Percentiles rank a stretch among this genome's conserved stretches.
These are phyloP conservation scores for Plectosphaerella sp. DNA, from an alignment of 2,329 filamentous ascomycete species.

Conservation along the genomic window DNA sequence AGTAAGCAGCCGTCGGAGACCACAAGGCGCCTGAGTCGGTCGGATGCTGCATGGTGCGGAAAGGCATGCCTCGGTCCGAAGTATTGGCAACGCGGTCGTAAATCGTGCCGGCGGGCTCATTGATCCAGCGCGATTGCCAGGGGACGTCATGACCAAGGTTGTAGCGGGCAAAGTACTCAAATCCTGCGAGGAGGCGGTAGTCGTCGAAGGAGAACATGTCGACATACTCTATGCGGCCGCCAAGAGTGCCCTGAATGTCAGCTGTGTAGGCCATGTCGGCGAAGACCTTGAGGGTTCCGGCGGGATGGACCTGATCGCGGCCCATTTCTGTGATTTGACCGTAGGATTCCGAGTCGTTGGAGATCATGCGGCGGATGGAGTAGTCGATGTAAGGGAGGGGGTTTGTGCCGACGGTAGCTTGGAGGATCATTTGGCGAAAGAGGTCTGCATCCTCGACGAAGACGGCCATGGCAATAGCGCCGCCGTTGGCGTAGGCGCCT, in stretches of 20 bases:
- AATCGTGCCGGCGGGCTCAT: not conserved
- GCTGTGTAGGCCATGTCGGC: constrained; percentile 29
- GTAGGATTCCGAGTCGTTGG: constrained; percentile 25
- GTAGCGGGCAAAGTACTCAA: constrained; percentile 8
- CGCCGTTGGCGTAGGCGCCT: constrained; percentile 27
- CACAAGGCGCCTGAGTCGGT: not conserved
- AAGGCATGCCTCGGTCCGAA: not conserved
- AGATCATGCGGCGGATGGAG: constrained; percentile 19
- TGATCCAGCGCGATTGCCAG: not conserved
- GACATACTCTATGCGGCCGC: not conserved
- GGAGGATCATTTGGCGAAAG: not conserved
- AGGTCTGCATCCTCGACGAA: not conserved
- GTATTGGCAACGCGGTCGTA: not conserved
- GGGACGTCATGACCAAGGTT: constrained; percentile 3
- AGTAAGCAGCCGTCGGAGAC: not conserved
- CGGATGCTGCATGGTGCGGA: not conserved
- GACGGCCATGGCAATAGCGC: not conserved
- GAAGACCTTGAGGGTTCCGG: constrained; percentile 26
- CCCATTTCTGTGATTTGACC: constrained; percentile 32
- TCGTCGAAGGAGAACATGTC: constrained; percentile 27
- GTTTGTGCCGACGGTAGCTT: not conserved
- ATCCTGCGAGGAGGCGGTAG: constrained; percentile 12
- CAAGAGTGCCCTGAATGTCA: constrained; percentile 26
- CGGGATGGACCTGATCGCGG: constrained; percentile 33
- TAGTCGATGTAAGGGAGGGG: constrained; percentile 18